Base-by-base conservation (phyloP, 352 stramenopile species). In the Saprolegnia diclina region DNA sequence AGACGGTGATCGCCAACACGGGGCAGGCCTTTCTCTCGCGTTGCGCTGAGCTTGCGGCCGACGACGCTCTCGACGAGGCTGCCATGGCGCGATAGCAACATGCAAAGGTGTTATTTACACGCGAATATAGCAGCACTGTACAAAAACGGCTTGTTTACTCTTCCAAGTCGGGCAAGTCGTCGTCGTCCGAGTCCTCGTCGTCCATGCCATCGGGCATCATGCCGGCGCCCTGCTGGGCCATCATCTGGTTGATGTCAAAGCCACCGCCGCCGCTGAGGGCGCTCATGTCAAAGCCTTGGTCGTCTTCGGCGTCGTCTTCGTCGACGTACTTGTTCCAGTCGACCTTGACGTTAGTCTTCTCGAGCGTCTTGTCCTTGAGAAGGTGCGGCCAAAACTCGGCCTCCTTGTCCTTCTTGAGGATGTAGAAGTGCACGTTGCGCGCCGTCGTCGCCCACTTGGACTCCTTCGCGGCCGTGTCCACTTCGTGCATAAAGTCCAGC, bases 281-380 rank as follows among this genome's bases (percentile, higher is more conserved):
- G 71, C 81, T 92, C 80, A 93, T 89, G 73, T 95, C 87, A 67
- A 95, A 94, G 72, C 85, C 83, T 24, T 72, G 76, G 69, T 90
- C 78, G 63, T 95, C 92, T 24, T 96, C 90, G 64, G 98, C 92
- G 50, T 98, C 95, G 75, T 98, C 95, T 77, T 98, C 94, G 75
- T 98, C 95, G 45, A 98, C 92, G 76, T 97, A 98, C 76, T 96
- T 95, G 85, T 92, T 87, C 95, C 95, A 98, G 79, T 98, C 95
- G 74, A 97, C 87, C 75, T 93, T 94, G 11, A 98, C 92, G 73
- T 97, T 97, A 74, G 96, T 98, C 84, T 98, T 98, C 77, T 98
- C 92, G 62, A 98, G 74, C 59, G 82, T 73, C 86, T 99, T 99
- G 82, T 99, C 94, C 71, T 96, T 85, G 57, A 98, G 79, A 71